Evolutionary conservation across 2,329 filamentous ascomycete genomes (phyloP).

Genomic region (Xylaria hypoxylon): DNA sequence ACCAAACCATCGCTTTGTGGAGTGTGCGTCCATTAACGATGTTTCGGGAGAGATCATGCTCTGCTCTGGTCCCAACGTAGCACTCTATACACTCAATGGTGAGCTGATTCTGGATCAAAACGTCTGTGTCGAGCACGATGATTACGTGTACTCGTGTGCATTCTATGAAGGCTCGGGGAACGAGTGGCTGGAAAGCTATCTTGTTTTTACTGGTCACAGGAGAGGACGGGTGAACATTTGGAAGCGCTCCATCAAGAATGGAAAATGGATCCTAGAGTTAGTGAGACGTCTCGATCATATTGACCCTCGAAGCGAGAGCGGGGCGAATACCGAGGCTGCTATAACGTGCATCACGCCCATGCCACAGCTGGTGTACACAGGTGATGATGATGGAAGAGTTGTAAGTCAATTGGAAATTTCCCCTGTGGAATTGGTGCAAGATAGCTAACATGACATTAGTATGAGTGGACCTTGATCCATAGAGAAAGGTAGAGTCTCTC

Average conservation of each 20-base stretch:
- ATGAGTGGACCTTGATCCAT: conserved; percentile 72
- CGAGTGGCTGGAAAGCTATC: conserved; percentile 88
- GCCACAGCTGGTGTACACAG: conserved; percentile 87
- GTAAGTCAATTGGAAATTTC: conserved; percentile 64
- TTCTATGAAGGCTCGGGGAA: conserved; percentile 93
- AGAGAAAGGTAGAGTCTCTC: conserved; percentile 65
- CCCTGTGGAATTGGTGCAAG: conserved; percentile 6
- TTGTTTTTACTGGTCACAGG: conserved; percentile 90
- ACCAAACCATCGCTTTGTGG: conserved; percentile 66
- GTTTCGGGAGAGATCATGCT: conserved; percentile 90
- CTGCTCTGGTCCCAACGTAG: conserved; percentile 78
- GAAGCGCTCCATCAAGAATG: conserved; percentile 67
- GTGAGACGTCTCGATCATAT: conserved; percentile 85
- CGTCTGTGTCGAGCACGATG: conserved; percentile 76
- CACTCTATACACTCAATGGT: conserved; percentile 90
- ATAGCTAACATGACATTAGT: conserved; percentile 55
- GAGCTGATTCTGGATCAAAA: conserved; percentile 84
- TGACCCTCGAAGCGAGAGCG: conserved; percentile 73
- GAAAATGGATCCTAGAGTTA: conserved; percentile 80
- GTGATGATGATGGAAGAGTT: conserved; percentile 92
- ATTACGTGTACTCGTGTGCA: conserved; percentile 82
- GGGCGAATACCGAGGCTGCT: conserved; percentile 69
- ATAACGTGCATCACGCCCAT: conserved; percentile 90
- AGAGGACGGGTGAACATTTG: conserved; percentile 86
- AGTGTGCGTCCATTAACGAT: conserved; percentile 89